Evolutionary conservation across 176 grass and related monocot genomes (phyloP).

Genomic region (Phoenix roebelenii): DNA sequence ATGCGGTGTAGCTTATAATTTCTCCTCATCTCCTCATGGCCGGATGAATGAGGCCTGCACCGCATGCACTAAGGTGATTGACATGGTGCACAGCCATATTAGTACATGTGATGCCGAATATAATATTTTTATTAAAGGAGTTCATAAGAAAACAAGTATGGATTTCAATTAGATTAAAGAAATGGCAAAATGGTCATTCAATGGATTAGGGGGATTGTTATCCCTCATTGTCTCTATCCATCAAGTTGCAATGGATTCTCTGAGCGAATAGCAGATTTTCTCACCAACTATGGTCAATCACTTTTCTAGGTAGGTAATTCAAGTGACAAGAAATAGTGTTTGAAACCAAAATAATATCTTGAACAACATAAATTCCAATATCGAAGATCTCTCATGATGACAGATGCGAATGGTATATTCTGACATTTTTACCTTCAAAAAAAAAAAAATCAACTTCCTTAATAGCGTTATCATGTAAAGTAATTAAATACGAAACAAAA

Average conservation of each 20-base stretch:
- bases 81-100: too few species aligned
- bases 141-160: too few species aligned
- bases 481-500: too few species aligned
- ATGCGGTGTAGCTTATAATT: too few species aligned
- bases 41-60: too few species aligned
- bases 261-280: background rate
- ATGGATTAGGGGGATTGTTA: background rate
- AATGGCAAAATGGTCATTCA: background rate
- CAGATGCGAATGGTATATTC: background rate
- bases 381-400: constrained; percentile 32
- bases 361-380: constrained; percentile 26
- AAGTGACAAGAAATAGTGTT: background rate
- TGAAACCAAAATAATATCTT: background rate
- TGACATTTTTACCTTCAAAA: too few species aligned
- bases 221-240: background rate
- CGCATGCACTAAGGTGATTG: too few species aligned
- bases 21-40: too few species aligned
- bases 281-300: background rate
- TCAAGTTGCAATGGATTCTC: constrained; percentile 8
- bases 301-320: background rate
- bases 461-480: too few species aligned
- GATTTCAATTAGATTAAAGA: background rate
- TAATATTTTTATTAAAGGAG: too few species aligned
- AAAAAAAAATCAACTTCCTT: too few species aligned
- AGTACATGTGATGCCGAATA: too few species aligned